Percentiles rank a stretch among this genome's conserved stretches.
phyloP scores from a whole-genome alignment of 495 filamentous ascomycete species.

The Physcia stellaris region DNA sequence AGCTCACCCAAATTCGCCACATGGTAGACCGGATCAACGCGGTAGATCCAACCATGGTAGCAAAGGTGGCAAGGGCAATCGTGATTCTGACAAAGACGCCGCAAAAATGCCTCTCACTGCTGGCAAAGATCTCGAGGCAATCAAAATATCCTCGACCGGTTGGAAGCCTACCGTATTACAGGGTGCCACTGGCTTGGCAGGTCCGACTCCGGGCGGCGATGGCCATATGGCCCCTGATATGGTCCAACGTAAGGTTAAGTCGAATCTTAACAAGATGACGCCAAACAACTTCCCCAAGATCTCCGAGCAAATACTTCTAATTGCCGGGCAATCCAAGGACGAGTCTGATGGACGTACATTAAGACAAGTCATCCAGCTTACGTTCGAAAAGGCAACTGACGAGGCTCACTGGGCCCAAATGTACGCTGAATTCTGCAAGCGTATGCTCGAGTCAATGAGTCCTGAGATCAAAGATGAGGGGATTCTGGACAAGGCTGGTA shows the following conservation, averaged over 20 bases:
- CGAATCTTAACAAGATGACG: slow-evolving; percentile 98
- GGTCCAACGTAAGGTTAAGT: slow-evolving; percentile 98
- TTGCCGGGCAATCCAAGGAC: slow-evolving; percentile 88
- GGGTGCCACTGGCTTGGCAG: slow-evolving; percentile 28
- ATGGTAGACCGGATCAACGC: slow-evolving; percentile 37
- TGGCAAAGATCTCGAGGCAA: slow-evolving; percentile 65
- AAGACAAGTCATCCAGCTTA: slow-evolving; percentile 94
- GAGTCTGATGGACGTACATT: slow-evolving; percentile 89
- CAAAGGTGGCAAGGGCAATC: slow-evolving; percentile 33
- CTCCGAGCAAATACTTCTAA: slow-evolving; percentile 78
- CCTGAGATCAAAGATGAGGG: slow-evolving; percentile 88
- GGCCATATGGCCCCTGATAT: slow-evolving; percentile 72
- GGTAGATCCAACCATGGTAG: slow-evolving; percentile 37
- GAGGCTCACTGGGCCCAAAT: slow-evolving; percentile 98
- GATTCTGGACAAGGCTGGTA: slow-evolving; percentile 71
- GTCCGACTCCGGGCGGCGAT: slow-evolving; percentile 39
- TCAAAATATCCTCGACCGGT: slow-evolving; percentile 52
- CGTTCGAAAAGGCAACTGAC: slow-evolving; percentile 97
- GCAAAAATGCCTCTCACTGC: slow-evolving; percentile 83
- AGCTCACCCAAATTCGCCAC: slow-evolving; percentile 38
- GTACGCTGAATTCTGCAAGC: slow-evolving; percentile 98
- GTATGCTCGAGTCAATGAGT: slow-evolving; percentile 94
- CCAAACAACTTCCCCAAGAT: slow-evolving; percentile 98
- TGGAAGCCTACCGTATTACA: slow-evolving; percentile 80
- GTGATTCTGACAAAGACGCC: slow-evolving; percentile 38